Percentiles rank a stretch among this genome's conserved stretches.
Evolutionary conservation across 805 yeast genomes (phyloP).

Genomic region (Kockiozyma suomiensis): DNA sequence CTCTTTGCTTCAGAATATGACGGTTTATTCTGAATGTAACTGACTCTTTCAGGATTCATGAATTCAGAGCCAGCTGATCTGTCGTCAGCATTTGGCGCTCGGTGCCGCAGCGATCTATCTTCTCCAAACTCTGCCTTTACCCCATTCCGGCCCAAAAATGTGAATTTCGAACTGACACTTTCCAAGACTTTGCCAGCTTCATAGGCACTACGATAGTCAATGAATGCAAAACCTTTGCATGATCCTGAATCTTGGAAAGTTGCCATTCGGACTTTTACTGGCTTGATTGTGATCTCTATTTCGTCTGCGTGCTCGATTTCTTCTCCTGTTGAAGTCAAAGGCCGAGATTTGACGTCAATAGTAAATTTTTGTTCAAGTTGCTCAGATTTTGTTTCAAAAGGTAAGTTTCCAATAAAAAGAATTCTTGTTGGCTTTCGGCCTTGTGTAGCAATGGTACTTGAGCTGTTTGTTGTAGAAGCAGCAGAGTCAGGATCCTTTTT

Average conservation of each 20-base stretch:
- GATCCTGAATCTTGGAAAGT: conserved; percentile 96
- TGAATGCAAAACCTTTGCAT: conserved; percentile 94
- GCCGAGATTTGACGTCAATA: conserved; percentile 81
- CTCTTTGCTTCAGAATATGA: not conserved
- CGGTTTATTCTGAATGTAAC: not conserved
- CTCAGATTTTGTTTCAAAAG: conserved; percentile 88
- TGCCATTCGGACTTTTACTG: conserved; percentile 83
- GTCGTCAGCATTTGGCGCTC: not conserved
- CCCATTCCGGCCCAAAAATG: conserved; percentile 65
- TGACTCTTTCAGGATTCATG: not conserved
- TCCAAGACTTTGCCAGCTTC: conserved; percentile 83
- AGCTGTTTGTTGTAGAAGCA: conserved; percentile 19
- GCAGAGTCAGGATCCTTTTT: conserved; percentile 60
- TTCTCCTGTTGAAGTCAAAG: not conserved
- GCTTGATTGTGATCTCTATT: conserved; percentile 79
- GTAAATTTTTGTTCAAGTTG: conserved; percentile 77
- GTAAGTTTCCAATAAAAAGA: conserved; percentile 87
- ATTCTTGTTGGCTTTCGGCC: conserved; percentile 75
- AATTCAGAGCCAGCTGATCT: not conserved
- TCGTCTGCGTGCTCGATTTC: conserved; percentile 63
- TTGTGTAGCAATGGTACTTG: conserved; percentile 54
- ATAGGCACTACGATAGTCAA: conserved; percentile 78
- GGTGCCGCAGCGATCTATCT: conserved; percentile 63
- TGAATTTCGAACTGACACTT: conserved; percentile 67
- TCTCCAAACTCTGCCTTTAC: conserved; percentile 86